Evolutionary conservation across 495 filamentous ascomycete genomes (phyloP).

Genomic region (Massariosphaeria phaeospora): DNA sequence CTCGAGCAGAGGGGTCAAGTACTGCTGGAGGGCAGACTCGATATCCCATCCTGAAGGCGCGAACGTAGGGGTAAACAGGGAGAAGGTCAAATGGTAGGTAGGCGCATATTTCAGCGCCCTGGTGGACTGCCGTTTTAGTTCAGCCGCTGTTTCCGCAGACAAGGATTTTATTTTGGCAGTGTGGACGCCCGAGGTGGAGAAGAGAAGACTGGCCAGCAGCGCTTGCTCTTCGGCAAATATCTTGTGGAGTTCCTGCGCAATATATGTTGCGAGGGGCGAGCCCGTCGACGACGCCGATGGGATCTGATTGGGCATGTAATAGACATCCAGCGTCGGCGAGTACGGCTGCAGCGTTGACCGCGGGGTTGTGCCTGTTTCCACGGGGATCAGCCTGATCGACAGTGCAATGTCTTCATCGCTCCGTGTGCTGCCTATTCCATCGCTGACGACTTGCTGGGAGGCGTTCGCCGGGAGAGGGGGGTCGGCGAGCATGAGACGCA

Average conservation of each 20-base stretch:
- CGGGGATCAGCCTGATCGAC: constrained; percentile 62
- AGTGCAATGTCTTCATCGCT: constrained; percentile 54
- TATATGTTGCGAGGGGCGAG: constrained; percentile 70
- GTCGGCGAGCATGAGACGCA: constrained; percentile 66
- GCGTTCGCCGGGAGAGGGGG: constrained; percentile 33
- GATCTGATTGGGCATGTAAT: constrained; percentile 69
- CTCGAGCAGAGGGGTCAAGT: constrained; percentile 74
- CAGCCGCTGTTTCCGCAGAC: constrained; percentile 48
- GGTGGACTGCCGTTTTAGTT: constrained; percentile 59
- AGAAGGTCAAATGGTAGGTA: constrained; percentile 94
- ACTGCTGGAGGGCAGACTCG: constrained; percentile 71
- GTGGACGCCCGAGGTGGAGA: constrained; percentile 40
- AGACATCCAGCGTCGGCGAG: constrained; percentile 68
- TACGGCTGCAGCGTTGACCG: constrained; percentile 61
- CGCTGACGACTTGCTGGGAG: constrained; percentile 25
- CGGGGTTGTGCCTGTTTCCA: constrained; percentile 51
- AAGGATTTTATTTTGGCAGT: constrained; percentile 34
- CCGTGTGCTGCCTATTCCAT: constrained; percentile 1
- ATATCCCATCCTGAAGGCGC: constrained; percentile 88
- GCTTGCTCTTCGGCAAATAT: constrained; percentile 87
- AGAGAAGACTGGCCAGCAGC: constrained; percentile 76
- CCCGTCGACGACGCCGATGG: constrained; percentile 64
- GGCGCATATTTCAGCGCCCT: constrained; percentile 85
- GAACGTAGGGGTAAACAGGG: constrained; percentile 76
- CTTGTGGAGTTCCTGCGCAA: constrained; percentile 71